Evolutionary conservation across 768 basidiomycete species (phyloP).

Genomic region (Nevesoporus exiguus): DNA sequence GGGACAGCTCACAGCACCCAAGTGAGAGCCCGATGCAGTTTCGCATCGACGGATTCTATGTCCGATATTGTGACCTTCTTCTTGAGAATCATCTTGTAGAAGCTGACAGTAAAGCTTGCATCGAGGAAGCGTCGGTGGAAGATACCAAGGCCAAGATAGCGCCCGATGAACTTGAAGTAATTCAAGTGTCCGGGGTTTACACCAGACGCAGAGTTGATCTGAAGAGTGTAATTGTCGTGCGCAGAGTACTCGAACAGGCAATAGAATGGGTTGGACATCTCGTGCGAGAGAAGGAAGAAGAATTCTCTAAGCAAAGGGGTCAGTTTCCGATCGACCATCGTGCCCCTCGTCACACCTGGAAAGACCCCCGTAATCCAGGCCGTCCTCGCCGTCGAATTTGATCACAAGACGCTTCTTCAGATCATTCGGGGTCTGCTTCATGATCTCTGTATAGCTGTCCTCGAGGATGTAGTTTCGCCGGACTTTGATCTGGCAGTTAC

Average conservation of each 20-base stretch:
- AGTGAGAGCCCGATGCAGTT: slow-evolving; percentile 89
- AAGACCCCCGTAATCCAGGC: slow-evolving; percentile 96
- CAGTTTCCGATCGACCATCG: slow-evolving; percentile 1
- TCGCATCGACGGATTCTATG: slow-evolving; percentile 94
- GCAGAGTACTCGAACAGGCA: slow-evolving; percentile 99
- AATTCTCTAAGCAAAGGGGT: slow-evolving; percentile 71
- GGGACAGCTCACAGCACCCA: slow-evolving; percentile 91
- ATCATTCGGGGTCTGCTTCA: slow-evolving; percentile 98
- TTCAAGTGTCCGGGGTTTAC: slow-evolving; percentile 99
- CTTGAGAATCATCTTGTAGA: slow-evolving; percentile 99
- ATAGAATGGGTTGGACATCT: slow-evolving; percentile 99
- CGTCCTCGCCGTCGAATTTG: slow-evolving; percentile 99
- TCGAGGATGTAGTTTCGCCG: slow-evolving; percentile 98
- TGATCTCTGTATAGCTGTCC: slow-evolving; percentile 99
- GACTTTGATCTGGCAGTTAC: slow-evolving; percentile 99
- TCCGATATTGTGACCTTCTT: slow-evolving; percentile 95
- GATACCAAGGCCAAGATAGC: slow-evolving; percentile 91
- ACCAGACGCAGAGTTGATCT: slow-evolving; percentile 97
- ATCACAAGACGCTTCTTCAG: slow-evolving; percentile 99
- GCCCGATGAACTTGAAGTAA: slow-evolving; percentile 99
- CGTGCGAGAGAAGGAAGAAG: slow-evolving; percentile 99
- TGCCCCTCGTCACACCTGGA: slow-evolving; percentile 64
- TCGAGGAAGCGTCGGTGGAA: slow-evolving; percentile 99
- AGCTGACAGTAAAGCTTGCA: slow-evolving; percentile 98
- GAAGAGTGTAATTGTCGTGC: slow-evolving; percentile 99